Percentiles rank a stretch among this genome's conserved stretches.
Conservation (phyloP, 306 rosid species). For the Phaseolus lunatus region DNA sequence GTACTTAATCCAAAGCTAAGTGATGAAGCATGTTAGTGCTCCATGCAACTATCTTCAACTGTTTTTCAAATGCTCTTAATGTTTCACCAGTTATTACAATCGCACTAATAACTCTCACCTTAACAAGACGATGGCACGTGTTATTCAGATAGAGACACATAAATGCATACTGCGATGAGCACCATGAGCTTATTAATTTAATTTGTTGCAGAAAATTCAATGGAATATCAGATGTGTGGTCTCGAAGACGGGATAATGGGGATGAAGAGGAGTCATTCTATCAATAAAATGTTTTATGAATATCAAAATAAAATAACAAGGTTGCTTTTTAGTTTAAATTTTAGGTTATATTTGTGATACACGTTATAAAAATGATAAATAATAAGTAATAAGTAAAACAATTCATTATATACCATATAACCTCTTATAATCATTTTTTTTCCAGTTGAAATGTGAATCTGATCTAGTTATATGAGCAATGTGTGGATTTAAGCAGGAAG, state of each 20-base stretch:
- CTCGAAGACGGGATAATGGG: background rate
- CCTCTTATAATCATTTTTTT: too few species aligned
- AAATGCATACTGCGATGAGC: background rate
- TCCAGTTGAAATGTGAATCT: background rate
- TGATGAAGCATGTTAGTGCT: background rate
- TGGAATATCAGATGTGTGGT: background rate
- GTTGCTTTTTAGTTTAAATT: background rate
- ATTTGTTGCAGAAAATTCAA: background rate
- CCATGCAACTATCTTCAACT: conserved; percentile 31
- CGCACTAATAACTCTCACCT: background rate
- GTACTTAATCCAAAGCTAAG: too few species aligned
- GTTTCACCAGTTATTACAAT: background rate
- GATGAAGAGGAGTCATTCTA: background rate
- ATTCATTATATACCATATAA: too few species aligned
- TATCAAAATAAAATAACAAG: background rate
- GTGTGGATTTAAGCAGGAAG: background rate
- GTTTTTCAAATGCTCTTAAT: conserved; percentile 13
- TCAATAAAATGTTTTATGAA: background rate
- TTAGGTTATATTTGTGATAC: background rate
- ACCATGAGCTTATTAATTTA: background rate
- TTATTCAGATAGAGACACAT: background rate
- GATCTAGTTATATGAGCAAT: background rate
- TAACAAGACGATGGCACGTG: background rate
- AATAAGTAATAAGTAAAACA: too few species aligned
- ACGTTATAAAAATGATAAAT: background rate